A percentile compares a stretch with the other conserved stretches of the same genome.
These are phyloP conservation scores for Platanthera zijinensis DNA, from an alignment of 106 monocot genomes.

Conservation along the genomic window DNA sequence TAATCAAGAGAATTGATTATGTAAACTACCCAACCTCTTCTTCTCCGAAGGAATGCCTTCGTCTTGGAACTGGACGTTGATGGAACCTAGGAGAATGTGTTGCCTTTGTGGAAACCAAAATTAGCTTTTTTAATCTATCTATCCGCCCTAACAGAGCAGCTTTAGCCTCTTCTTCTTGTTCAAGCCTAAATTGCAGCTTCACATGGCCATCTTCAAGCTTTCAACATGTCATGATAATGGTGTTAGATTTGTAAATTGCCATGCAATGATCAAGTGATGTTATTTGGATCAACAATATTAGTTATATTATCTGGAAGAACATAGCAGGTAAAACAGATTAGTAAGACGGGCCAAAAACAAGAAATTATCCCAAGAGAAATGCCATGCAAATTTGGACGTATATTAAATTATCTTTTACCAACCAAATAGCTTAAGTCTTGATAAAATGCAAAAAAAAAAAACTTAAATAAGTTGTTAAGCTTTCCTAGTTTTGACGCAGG, in stretches of 20 bases:
- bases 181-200: slow-evolving; percentile 86
- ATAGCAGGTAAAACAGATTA: background rate
- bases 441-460: background rate
- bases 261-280: background rate
- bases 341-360: background rate
- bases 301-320: background rate
- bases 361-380: background rate
- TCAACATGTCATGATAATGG: slow-evolving; percentile 11
- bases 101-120: slow-evolving; percentile 85
- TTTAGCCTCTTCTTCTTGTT: slow-evolving; percentile 97
- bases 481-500: too few relatives aligned
- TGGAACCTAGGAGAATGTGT: slow-evolving; percentile 60
- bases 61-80: slow-evolving; percentile 62
- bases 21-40: slow-evolving; percentile 57
- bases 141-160: slow-evolving; percentile 84
- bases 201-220: slow-evolving; percentile 94
- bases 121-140: slow-evolving; percentile 83
- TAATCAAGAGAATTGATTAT: background rate
- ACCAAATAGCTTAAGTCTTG: background rate
- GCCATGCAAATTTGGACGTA: background rate
- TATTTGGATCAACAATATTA: background rate
- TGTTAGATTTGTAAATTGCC: slow-evolving; percentile 3
- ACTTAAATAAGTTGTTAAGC: background rate
- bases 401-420: background rate
- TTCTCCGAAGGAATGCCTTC: slow-evolving; percentile 96